These are phyloP conservation scores for Saccharomyces mikatae DNA, from an alignment of 805 yeast species.

Conservation along the genomic window DNA sequence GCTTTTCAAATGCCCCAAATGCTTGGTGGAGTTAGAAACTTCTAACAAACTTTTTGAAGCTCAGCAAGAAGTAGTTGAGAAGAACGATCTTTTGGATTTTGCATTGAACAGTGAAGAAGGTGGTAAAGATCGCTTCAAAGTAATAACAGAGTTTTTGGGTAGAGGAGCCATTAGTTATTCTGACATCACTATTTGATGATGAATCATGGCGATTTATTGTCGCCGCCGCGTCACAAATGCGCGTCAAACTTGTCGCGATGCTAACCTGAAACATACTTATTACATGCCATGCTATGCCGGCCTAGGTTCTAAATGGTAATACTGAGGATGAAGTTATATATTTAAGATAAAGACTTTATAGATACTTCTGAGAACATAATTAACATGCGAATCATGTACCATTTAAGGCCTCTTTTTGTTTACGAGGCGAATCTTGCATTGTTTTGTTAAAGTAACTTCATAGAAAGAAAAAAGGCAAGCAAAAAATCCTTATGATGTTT, in stretches of 20 bases:
- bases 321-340: neutral
- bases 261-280: neutral
- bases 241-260: neutral
- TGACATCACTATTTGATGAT: constrained; percentile 1
- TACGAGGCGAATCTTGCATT: neutral
- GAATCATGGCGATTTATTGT: neutral
- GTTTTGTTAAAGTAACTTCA: neutral
- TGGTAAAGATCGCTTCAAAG: constrained; percentile 57
- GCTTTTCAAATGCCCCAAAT: constrained; percentile 58
- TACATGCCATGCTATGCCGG: neutral
- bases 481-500: constrained; percentile 14
- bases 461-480: neutral
- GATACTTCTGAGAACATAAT: neutral
- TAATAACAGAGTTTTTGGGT: constrained; percentile 75
- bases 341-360: neutral
- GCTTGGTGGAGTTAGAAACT: constrained; percentile 64
- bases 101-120: constrained; percentile 42
- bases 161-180: constrained; percentile 69
- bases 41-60: constrained; percentile 48
- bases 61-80: constrained; percentile 54
- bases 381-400: neutral
- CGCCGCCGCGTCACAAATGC: constrained; percentile 1
- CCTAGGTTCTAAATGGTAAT: neutral
- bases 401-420: neutral
- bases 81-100: constrained; percentile 54